phyloP scores from a whole-genome alignment of 768 basidiomycete genomes.

The Kwoniella heveanensis region DNA sequence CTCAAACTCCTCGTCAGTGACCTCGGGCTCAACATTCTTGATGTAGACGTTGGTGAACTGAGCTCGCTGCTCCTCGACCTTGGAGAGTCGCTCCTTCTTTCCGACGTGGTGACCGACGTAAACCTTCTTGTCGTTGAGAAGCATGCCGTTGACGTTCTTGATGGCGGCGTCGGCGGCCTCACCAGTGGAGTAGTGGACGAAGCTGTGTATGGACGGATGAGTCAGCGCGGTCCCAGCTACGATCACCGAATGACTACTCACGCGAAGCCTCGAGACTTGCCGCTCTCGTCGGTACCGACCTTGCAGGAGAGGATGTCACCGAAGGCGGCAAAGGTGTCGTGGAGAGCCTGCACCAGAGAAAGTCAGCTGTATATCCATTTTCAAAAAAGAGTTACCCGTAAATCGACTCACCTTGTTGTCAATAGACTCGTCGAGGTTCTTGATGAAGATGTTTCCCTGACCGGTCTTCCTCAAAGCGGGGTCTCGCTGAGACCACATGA shows the following conservation, averaged over 20 bases:
- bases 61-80: constrained; percentile 94
- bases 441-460: constrained; percentile 99
- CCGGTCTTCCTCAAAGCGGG: constrained; percentile 98
- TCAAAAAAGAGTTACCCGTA: too few species aligned
- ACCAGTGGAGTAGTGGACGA: constrained; percentile 97
- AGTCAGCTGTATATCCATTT: too few species aligned
- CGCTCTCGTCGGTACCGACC: constrained; percentile 94
- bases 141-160: constrained; percentile 98
- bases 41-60: constrained; percentile 98
- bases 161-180: constrained; percentile 95
- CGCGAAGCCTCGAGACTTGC: constrained; percentile 91
- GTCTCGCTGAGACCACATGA: constrained; percentile 99
- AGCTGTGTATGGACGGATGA: constrained; percentile 60
- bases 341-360: constrained; percentile 73
- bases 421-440: constrained; percentile 94
- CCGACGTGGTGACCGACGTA: constrained; percentile 97
- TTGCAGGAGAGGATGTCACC: constrained; percentile 99
- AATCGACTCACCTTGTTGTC: constrained; percentile 80
- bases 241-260: constrained; percentile 18
- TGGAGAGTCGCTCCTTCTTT: constrained; percentile 98
- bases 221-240: constrained; percentile 1
- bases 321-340: constrained; percentile 98
- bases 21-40: constrained; percentile 89
- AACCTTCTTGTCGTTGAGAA: constrained; percentile 99
- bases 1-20: constrained; percentile 82